Conservation (phyloP, 179 eudicot species). For the Beta lomatogona region DNA sequence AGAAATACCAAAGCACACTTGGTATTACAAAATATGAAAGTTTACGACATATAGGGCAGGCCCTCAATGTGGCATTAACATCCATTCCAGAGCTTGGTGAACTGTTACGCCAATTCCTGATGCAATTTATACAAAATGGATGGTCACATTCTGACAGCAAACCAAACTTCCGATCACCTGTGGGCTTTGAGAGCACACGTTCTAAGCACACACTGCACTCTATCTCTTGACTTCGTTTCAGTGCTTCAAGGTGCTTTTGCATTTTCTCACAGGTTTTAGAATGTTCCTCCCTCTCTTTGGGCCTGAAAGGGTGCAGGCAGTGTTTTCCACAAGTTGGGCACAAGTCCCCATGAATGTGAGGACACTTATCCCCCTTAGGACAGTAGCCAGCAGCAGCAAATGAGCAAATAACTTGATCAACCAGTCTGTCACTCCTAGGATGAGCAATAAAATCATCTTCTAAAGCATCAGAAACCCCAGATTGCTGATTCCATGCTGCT, state of each 20-base stretch:
- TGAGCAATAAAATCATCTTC: constrained; percentile 39
- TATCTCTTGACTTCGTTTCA: constrained; percentile 86
- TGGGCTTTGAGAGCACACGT: constrained; percentile 73
- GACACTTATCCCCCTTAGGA: constrained; percentile 82
- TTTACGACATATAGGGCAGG: constrained; percentile 95
- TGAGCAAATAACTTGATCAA: constrained; percentile 70
- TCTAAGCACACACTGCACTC: constrained; percentile 97
- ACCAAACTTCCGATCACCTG: constrained; percentile 83
- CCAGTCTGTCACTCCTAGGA: constrained; percentile 42
- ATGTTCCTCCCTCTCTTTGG: constrained; percentile 82
- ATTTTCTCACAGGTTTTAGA: constrained; percentile 58
- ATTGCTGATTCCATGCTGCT: constrained; percentile 49
- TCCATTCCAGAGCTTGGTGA: constrained; percentile 90
- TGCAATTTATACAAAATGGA: constrained; percentile 86
- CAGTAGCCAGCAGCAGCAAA: constrained; percentile 90
- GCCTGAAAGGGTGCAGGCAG: constrained; percentile 89
- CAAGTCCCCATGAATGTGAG: constrained; percentile 88
- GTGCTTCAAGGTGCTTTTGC: constrained; percentile 70
- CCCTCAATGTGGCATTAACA: constrained; percentile 79
- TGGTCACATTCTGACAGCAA: constrained; percentile 93
- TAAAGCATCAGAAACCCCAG: constrained; percentile 29
- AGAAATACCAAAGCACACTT: constrained; percentile 88
- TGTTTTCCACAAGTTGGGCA: constrained; percentile 75
- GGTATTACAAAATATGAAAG: constrained; percentile 97
- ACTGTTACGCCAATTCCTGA: constrained; percentile 92